These are phyloP conservation scores for Jaapia argillacea DNA, from an alignment of 768 basidiomycete genomes.

Conservation along the genomic window DNA sequence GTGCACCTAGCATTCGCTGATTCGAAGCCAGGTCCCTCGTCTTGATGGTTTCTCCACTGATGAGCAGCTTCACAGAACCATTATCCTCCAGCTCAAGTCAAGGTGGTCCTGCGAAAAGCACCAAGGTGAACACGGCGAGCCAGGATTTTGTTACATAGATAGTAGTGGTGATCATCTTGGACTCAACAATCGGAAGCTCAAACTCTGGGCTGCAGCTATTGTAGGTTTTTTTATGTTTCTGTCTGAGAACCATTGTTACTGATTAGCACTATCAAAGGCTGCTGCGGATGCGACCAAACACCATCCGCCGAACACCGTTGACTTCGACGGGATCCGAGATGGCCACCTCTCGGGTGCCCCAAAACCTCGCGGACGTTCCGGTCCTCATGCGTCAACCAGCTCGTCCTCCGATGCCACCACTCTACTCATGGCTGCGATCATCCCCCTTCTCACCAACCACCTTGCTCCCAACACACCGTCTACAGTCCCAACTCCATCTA, in stretches of 20 bases:
- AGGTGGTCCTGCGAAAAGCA: neutral
- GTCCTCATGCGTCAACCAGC: constrained; percentile 2
- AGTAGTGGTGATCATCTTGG: constrained; percentile 1
- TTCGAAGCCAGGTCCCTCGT: constrained; percentile 1
- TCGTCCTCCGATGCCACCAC: neutral
- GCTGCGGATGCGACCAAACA: constrained; percentile 4
- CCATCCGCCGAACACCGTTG: constrained; percentile 6
- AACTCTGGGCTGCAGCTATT: constrained; percentile 9
- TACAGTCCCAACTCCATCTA: too few relatives aligned
- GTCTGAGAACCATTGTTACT: neutral
- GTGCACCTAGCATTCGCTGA: too few relatives aligned
- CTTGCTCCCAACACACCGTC: too few relatives aligned
- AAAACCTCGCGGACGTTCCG: constrained; percentile 7
- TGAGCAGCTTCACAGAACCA: constrained; percentile 2
- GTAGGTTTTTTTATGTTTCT: constrained; percentile 3
- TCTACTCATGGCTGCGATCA: constrained; percentile 6
- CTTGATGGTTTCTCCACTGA: neutral
- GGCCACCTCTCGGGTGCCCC: neutral
- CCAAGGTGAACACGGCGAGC: constrained; percentile 3
- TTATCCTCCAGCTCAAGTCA: constrained; percentile 2
- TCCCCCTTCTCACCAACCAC: constrained; percentile 1
- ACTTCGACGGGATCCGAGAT: constrained; percentile 10
- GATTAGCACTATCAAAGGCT: too few relatives aligned
- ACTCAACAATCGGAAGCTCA: constrained; percentile 7
- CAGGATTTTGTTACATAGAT: neutral